phyloP scores from a whole-genome alignment of 2,329 filamentous ascomycete species.

The Xylariaceae sp. region DNA sequence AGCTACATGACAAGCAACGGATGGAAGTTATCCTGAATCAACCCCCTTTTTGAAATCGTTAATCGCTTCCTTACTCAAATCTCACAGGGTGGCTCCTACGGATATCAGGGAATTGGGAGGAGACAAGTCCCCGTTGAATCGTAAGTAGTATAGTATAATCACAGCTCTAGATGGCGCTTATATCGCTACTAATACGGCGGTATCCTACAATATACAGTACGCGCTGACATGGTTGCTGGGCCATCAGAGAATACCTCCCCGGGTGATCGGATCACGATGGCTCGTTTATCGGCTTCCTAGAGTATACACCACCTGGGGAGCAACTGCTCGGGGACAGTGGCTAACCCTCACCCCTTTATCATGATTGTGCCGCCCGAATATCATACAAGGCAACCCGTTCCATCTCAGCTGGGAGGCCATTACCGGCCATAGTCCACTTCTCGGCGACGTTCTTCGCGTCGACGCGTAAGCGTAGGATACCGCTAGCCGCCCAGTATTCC shows the following conservation, averaged over 20 bases:
- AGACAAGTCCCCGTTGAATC: not conserved
- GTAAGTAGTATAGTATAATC: constrained; percentile 6
- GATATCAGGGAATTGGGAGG: not conserved
- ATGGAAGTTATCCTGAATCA: not conserved
- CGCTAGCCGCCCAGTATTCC: constrained; percentile 91
- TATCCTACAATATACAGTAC: constrained; percentile 20
- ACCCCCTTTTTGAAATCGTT: not conserved
- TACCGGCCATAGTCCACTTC: constrained; percentile 78
- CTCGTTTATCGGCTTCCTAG: not conserved
- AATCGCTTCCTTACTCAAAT: not conserved
- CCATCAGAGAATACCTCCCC: not conserved
- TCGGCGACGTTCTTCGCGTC: constrained; percentile 69
- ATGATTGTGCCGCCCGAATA: constrained; percentile 18
- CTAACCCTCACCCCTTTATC: not conserved
- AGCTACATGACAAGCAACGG: not conserved
- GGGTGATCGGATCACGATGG: not conserved
- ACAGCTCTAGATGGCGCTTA: not conserved
- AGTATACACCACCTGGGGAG: not conserved
- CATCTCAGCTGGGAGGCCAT: constrained; percentile 77
- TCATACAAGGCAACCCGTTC: constrained; percentile 58
- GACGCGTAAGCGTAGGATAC: constrained; percentile 66
- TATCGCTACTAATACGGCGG: constrained; percentile 5
- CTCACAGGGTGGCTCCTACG: not conserved
- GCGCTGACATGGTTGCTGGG: constrained; percentile 3
- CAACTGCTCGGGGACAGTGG: not conserved